Percentiles rank a stretch among this genome's conserved stretches.
phyloP scores from a whole-genome alignment of 2,329 filamentous ascomycete genomes.

The Didymella pinodella region DNA sequence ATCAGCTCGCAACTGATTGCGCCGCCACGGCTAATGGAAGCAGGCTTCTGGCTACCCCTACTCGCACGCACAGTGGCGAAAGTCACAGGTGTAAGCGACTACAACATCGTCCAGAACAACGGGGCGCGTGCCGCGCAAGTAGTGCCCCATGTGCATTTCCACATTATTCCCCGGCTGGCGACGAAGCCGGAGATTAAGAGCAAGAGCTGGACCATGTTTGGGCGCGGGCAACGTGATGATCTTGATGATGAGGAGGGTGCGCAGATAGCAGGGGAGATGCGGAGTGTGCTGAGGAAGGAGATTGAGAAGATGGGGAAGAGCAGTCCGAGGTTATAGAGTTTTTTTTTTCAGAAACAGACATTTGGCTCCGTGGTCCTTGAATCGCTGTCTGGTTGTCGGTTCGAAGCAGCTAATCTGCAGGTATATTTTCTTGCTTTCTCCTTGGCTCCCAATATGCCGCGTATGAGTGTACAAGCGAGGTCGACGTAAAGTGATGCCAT shows the following conservation, averaged over 20 bases:
- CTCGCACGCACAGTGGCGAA: constrained; percentile 74
- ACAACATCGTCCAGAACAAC: constrained; percentile 98
- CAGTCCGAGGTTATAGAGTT: not conserved
- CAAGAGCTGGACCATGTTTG: constrained; percentile 84
- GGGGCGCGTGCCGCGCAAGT: constrained; percentile 89
- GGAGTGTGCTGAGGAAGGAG: constrained; percentile 52
- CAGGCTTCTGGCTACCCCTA: constrained; percentile 68
- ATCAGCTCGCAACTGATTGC: too few relatives aligned
- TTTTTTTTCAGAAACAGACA: too few relatives aligned
- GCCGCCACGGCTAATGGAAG: not conserved
- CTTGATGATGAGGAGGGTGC: constrained; percentile 77
- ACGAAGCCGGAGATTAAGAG: constrained; percentile 60
- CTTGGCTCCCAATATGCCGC: too few relatives aligned
- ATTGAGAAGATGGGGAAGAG: constrained; percentile 35
- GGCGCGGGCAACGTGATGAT: constrained; percentile 74
- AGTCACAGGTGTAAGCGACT: constrained; percentile 78
- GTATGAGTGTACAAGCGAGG: too few relatives aligned
- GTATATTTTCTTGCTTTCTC: too few relatives aligned
- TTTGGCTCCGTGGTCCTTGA: too few relatives aligned
- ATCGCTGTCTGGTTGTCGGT: too few relatives aligned
- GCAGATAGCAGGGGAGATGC: constrained; percentile 62
- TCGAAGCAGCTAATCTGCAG: too few relatives aligned
- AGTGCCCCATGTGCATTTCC: constrained; percentile 92
- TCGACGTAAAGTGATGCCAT: too few relatives aligned
- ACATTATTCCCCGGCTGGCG: constrained; percentile 83